Base-by-base conservation (phyloP, 352 stramenopile genomes). In the Phytophthora palmivora region DNA sequence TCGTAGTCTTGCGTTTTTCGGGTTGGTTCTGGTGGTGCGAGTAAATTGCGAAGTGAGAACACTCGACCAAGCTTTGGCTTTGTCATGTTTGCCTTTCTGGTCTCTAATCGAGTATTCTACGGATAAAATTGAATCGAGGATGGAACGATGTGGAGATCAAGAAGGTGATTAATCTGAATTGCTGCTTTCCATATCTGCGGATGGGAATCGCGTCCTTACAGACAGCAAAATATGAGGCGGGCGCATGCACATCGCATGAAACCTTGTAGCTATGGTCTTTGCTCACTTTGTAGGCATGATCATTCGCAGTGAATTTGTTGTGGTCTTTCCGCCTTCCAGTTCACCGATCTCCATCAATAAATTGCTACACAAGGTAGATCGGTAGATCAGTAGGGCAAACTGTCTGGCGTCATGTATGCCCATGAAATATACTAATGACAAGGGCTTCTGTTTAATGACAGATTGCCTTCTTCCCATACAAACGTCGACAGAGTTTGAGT, bases 31-130 rank as follows among this genome's bases (percentile, higher is more conserved):
- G 44, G 43, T 55, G 42, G 54, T 47, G 54, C 24, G 24, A 49
- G 58, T 12, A 46, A 67, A 52, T 67, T 67, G 50, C 8, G 30
- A 62, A 67, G 42, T 67, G 58, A 56, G 41, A 34, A 53, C 30
- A 34, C 30, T 6, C 24, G 24, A 28, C 24, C 24, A 28, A 28
- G 24, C 6, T 28, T 28, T 28, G 30, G 10, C 30, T 12, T 34
- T 14, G 30, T 10, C 8, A n/a, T 48, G 26, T 24, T 22, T 12
- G 9, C 19, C 18, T 54, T 32, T 50, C 26, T 14, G 28, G 22
- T 4, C 15, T 39, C 48, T 36, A 37, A 56, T 37, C 37, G 14
- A 6, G 42, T 48, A 55, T 38, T 62, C 22, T 62, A 55, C 54
- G 43, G 54, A 62, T 62, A 55, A 48, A 47, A 63, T 32, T 39